Evolutionary conservation across 306 rosid species (phyloP).

Genomic region (Acacia confusa): DNA sequence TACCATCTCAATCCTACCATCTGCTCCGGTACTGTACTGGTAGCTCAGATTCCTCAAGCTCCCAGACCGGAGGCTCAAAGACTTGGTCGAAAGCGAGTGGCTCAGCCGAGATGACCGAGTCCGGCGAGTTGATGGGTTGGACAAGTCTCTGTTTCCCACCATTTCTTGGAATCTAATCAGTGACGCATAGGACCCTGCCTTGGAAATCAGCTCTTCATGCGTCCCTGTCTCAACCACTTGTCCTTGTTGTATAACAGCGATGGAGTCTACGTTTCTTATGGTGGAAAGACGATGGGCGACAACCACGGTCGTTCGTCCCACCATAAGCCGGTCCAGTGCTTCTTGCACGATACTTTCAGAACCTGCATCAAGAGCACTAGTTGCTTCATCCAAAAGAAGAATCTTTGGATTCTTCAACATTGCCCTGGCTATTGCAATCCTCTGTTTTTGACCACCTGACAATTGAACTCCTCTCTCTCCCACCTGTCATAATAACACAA

Average conservation of each 20-base stretch:
- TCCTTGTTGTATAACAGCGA: constrained; percentile 95
- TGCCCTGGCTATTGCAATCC: constrained; percentile 96
- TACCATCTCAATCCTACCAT: constrained; percentile 95
- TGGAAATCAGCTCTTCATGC: constrained; percentile 83
- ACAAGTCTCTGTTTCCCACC: constrained; percentile 80
- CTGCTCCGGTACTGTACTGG: constrained; percentile 90
- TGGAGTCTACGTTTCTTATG: constrained; percentile 84
- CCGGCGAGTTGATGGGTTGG: constrained; percentile 86
- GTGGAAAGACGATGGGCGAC: constrained; percentile 97
- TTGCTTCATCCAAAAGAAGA: constrained; percentile 96
- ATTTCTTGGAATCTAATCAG: constrained; percentile 92
- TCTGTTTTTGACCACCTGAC: constrained; percentile 97
- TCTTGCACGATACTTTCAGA: constrained; percentile 98
- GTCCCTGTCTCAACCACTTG: constrained; percentile 94
- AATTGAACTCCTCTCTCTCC: constrained; percentile 97
- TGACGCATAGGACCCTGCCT: constrained; percentile 82
- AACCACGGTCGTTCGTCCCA: constrained; percentile 92
- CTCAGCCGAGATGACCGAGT: constrained; percentile 86
- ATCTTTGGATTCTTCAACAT: constrained; percentile 95
- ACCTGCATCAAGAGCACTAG: constrained; percentile 95
- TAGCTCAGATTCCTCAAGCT: constrained; percentile 94
- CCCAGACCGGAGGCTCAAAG: constrained; percentile 88
- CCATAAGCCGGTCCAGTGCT: constrained; percentile 94
- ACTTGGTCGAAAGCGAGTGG: constrained; percentile 90
- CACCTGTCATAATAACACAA: constrained; percentile 47